Conservation (phyloP, 441 rosid species). For the Gossypium davidsonii region DNA sequence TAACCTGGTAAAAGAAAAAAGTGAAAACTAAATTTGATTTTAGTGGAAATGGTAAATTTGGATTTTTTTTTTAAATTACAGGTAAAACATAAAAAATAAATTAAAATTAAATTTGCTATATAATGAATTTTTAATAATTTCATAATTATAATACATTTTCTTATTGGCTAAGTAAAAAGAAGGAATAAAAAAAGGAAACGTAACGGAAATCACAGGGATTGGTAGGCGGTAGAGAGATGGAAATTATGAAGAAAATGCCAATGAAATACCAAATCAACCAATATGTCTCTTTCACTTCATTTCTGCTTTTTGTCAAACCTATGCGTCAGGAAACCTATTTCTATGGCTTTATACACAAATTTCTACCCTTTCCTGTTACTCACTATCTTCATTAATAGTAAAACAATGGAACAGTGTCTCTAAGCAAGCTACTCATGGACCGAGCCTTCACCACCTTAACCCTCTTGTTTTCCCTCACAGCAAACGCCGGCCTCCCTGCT, state of each 20-base stretch:
- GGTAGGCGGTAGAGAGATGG: background rate
- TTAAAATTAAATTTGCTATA: too few species aligned
- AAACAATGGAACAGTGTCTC: constrained; percentile 4
- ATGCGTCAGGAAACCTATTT: background rate
- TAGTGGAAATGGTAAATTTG: too few species aligned
- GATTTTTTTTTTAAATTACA: too few species aligned
- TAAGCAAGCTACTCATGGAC: constrained; percentile 16
- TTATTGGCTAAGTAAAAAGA: background rate
- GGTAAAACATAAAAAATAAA: too few species aligned
- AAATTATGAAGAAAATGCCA: background rate
- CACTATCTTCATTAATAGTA: background rate
- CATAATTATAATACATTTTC: background rate
- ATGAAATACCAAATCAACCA: background rate
- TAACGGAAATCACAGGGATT: background rate
- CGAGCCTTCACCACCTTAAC: constrained; percentile 10
- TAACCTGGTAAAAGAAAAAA: too few species aligned
- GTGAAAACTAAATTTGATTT: too few species aligned
- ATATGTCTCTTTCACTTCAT: background rate
- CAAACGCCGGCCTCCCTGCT: background rate
- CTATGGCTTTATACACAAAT: background rate
- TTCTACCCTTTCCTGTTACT: background rate
- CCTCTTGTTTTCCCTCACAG: background rate
- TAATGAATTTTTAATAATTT: too few species aligned
- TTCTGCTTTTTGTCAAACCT: background rate
- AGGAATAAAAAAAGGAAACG: background rate